Evolutionary conservation across 2,329 filamentous ascomycete genomes (phyloP).

Genomic region (Venturia effusa): DNA sequence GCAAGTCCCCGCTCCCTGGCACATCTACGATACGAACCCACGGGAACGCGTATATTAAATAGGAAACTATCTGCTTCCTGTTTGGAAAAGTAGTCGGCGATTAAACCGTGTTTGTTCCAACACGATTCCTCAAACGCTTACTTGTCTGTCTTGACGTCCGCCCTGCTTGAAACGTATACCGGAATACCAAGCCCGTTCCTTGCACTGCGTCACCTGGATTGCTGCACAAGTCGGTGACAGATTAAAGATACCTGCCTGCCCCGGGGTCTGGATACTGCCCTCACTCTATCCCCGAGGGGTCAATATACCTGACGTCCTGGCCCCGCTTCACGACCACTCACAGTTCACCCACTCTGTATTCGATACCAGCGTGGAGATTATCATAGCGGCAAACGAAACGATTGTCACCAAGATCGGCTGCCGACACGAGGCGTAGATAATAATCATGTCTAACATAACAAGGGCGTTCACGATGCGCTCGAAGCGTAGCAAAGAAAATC

Average conservation of each 20-base stretch:
- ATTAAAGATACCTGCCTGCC: background rate
- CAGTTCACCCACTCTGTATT: background rate
- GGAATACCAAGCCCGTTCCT: background rate
- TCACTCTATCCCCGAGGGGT: background rate
- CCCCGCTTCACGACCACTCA: background rate
- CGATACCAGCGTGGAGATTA: background rate
- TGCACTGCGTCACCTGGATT: background rate
- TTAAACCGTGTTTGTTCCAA: background rate
- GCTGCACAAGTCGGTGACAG: background rate
- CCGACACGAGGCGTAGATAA: background rate
- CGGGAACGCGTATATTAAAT: background rate
- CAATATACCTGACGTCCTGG: background rate
- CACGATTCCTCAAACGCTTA: background rate
- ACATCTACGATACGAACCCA: background rate
- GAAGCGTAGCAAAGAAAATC: conserved; percentile 41
- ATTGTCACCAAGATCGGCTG: background rate
- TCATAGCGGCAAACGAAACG: background rate
- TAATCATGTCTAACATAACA: conserved; percentile 40
- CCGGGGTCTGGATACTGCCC: background rate
- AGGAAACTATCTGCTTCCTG: background rate
- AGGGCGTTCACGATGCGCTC: conserved; percentile 62
- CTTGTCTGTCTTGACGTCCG: background rate
- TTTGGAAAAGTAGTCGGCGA: background rate
- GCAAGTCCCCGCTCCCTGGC: background rate
- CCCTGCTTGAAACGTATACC: background rate